Percentiles rank a stretch among this genome's conserved stretches.
Evolutionary conservation across 1,284 basidiomycete genomes (phyloP).

Genomic region (Ceratobasidium sp.): DNA sequence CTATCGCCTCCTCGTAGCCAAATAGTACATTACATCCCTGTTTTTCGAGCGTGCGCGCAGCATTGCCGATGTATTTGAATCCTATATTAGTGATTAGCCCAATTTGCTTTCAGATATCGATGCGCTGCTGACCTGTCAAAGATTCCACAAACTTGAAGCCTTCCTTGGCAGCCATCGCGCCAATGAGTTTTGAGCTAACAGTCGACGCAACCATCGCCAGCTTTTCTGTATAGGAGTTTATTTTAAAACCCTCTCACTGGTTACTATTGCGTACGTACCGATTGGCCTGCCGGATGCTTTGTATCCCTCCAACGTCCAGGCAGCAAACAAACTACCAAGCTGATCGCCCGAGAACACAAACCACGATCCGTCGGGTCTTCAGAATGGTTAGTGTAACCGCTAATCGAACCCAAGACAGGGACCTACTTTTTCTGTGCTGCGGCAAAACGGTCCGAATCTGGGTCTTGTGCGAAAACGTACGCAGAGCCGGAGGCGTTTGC

Average conservation of each 20-base stretch:
- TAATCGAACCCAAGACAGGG: slow-evolving; percentile 7
- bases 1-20: slow-evolving; percentile 90
- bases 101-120: not conserved
- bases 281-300: slow-evolving; percentile 71
- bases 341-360: slow-evolving; percentile 86
- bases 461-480: slow-evolving; percentile 87
- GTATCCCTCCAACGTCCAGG: slow-evolving; percentile 70
- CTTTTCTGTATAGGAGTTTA: slow-evolving; percentile 62
- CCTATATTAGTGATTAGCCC: slow-evolving; percentile 60
- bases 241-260: slow-evolving; percentile 12
- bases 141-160: slow-evolving; percentile 87
- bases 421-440: slow-evolving; percentile 80
- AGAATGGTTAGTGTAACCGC: slow-evolving; percentile 20
- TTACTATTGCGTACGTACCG: slow-evolving; percentile 56
- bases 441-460: slow-evolving; percentile 85
- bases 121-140: slow-evolving; percentile 72
- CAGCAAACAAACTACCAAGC: slow-evolving; percentile 81
- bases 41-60: slow-evolving; percentile 71
- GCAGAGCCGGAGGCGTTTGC: slow-evolving; percentile 66
- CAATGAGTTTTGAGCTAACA: slow-evolving; percentile 89
- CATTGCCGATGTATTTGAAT: slow-evolving; percentile 89
- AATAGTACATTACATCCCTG: slow-evolving; percentile 82
- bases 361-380: slow-evolving; percentile 74
- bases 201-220: slow-evolving; percentile 88
- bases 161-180: slow-evolving; percentile 77